Base-by-base conservation (phyloP, 148 eudicot genomes). In the Spergularia marina region DNA sequence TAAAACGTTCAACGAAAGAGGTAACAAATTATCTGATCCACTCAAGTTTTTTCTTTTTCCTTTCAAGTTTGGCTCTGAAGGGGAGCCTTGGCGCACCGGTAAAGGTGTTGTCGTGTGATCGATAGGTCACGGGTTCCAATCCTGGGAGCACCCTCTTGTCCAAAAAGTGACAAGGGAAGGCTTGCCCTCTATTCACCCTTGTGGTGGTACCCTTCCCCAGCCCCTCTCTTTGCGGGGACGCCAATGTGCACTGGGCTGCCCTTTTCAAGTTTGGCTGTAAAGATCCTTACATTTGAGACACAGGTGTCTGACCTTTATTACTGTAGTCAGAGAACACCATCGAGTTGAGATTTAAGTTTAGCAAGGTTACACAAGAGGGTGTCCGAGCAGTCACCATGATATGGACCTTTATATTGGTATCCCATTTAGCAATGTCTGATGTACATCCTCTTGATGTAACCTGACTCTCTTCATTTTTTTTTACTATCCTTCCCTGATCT, bases 1-100 rank as follows among this genome's bases (percentile, higher is more conserved):
- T 80, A 73, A 95, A 92, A 84, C 86, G 99, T 75, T 76, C 88
- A 57, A 62, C 86, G 68, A 87, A 91, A 76, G 92, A 92, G 98
- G 99, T 92, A 78, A 70, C 56, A 11, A 63, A 66, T 70, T 41
- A 44, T 44, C 18, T 51, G 71, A 57, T 58, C 21, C 56, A 16
- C 10, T 56, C 14, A 12, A 39, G 12, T 17, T 70, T 60, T 53
- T 58, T 64, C 12, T 75, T 6, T 21, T 17, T 17, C 56, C 59
- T 41, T 44, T 59, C 39, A 10, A 16, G 54, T 21, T 71, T 15
- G 55, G 16, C 30, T 25, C 70, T 15, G 17, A 59, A 51, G 34
- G 25, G 25, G 25, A 23, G 25, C 25, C 25, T 23, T 23, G 25
- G 25, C 25, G 25, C 25, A 23, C 25, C 25, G 25, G 25, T 23